Evolutionary conservation across 352 stramenopile species (phyloP).

Genomic region (Globisporangium rhizosaccharum): DNA sequence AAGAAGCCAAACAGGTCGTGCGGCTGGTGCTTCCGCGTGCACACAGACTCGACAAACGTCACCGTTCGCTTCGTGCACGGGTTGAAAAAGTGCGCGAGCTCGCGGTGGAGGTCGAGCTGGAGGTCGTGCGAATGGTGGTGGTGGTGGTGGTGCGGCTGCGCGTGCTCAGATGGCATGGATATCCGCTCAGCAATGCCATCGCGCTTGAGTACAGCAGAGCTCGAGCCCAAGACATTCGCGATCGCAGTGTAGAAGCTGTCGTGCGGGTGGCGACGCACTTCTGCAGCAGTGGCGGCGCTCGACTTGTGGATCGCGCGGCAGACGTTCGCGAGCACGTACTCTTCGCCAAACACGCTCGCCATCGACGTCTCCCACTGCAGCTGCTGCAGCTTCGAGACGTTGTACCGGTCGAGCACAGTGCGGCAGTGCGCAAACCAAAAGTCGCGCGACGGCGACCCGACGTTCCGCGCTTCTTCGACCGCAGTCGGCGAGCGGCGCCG

Average conservation of each 20-base stretch:
- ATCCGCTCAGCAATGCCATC: conserved; percentile 4
- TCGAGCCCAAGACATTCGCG: conserved; percentile 18
- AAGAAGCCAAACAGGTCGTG: conserved; percentile 57
- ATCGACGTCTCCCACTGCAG: conserved; percentile 72
- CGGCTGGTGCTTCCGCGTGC: conserved; percentile 20
- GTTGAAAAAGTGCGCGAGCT: conserved; percentile 43
- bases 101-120: conserved; percentile 30
- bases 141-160: not conserved
- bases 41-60: conserved; percentile 25
- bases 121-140: conserved; percentile 25
- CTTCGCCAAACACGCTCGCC: conserved; percentile 56
- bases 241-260: conserved; percentile 15
- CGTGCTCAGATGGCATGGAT: not conserved
- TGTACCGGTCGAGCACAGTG: conserved; percentile 52
- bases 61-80: conserved; percentile 37
- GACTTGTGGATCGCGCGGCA: conserved; percentile 17
- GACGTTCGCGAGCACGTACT: conserved; percentile 53
- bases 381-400: conserved; percentile 62
- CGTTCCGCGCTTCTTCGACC: conserved; percentile 35
- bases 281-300: not conserved
- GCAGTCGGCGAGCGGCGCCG: conserved; percentile 24
- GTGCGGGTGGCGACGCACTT: conserved; percentile 5
- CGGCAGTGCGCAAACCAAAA: conserved; percentile 72
- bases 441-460: conserved; percentile 53
- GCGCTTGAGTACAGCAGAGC: conserved; percentile 8